Base-by-base conservation (phyloP, 2,329 filamentous ascomycete species). In the Venturia pyrina region DNA sequence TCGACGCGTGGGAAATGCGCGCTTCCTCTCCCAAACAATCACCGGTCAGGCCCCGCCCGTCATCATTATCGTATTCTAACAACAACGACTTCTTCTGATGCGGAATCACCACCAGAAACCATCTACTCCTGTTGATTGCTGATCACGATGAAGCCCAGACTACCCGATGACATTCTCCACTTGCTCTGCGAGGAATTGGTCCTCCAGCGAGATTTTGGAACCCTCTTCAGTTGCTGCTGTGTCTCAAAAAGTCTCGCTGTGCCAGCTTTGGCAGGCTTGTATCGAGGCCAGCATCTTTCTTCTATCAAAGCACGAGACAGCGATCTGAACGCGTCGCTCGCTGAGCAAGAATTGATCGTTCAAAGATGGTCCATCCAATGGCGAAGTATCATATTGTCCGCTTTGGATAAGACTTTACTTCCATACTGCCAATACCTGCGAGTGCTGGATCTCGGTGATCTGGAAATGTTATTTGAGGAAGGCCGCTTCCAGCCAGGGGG, bases 341-440 rank as follows among this genome's bases (percentile, higher is more conserved):
- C 76, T 0, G 77, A 81, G 63, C 78, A 81, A 68, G 76, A 82
- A 43, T 70, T 79, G 37, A 75, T 78, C n/a, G 77, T 82, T 24
- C 79, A 80, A 65, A 83, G 83, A 74, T 87, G 85, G 82, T 83
- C 85, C 1, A 80, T 83, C 7, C 74, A 89, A 62, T 91, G 89
- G 89, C 82, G 83, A 63, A 87, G 87, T 1, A 84, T 91, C 69
- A 83, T 89, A 66, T 77, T 86, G 8, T 91, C 88, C 10, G 85
- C 85, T 66, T 75, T 87, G 56, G 83, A 81, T 32, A 76, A 78
- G 68, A 89, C 88, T 0, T 76, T 85, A 21, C 88, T 86, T 68
- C 87, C 88, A 0, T 92, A 92, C 72, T 89, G 85, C 70, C 80
- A 84, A 46, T 90, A 89, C 74, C 83, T 91, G 65, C 84, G 82